Evolutionary conservation across 768 basidiomycete species (phyloP), one percentile per base, ranked within the genome.

Genomic region (Mycena maculata): DNA sequence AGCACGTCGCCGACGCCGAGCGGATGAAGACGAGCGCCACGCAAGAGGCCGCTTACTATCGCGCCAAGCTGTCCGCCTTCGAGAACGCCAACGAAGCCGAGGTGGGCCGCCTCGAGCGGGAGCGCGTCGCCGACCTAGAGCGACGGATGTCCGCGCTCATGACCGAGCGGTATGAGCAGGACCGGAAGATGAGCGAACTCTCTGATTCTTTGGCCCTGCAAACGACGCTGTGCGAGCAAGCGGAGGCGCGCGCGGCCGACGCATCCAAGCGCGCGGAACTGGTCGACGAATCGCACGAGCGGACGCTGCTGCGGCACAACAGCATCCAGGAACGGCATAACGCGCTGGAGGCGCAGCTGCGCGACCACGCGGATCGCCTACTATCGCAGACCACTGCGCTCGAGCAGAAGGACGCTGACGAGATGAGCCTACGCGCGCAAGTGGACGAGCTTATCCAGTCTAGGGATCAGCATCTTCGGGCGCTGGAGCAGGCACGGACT

Each of bases 21-120:
- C 88, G 92, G 55, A 79, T 89, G 68, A 91, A 92, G 67, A 77
- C 84, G 9, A 90, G 87, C 45, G 98, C 98, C 1, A 80, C 93
- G 10, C 94, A 99, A 78, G 98, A 99, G 79, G 93, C 96, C 3
- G 94, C 96, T 1, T 98, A 92, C 81, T 98, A 96, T 76, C 94
- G 96, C 54, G 94, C 96, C 50, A 98, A 99, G 80, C 82, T 97
- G n/a, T 86, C 90, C 3, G 95, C 97, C 0, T 79, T 94, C 55
- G 98, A 99, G 76, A 80, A 86, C 1, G 84, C 86, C 47, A 86
- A 88, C 20, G 86, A 90, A 12, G 74, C 80, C 8, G 96, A 97
- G 36, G 74, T 89, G 2, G 79, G 83, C 33, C 89, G 89, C 30
- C 75, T 96, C 8, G 96, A 98, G 70, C 88, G 90, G 13, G 92